Base-by-base conservation (phyloP, 208 protist species). In the Balamuthia mandrillaris region DNA sequence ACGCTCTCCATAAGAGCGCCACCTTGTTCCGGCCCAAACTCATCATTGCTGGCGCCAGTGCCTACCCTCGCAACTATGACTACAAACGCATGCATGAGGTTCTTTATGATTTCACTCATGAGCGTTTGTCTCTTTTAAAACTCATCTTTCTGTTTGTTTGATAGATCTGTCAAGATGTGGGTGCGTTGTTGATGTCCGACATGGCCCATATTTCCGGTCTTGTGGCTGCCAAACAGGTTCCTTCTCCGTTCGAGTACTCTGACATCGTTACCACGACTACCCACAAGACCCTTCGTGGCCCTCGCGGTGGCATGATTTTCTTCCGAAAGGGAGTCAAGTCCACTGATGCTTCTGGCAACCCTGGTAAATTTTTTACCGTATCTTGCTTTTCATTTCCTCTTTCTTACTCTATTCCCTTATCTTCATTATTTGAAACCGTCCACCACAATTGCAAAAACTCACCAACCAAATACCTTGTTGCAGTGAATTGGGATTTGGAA, bases 181-280 rank as follows among this genome's bases (percentile, higher is more conserved):
- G 87, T 35, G 86, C 90, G 10, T 66, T 52, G 29, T 39, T 92
- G 12, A 61, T 92, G 41, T 31, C 65, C 41, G 91, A 93, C 54
- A 93, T 93, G 91, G 90, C 91, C 42, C 91, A 93, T 58, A 93
- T 93, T 42, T 56, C 63, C 31, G 91, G 91, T 49, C 56, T 93
- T 4, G 91, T 93, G 21, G 91, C 91, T 21, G 89, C 91, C 33
- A 84, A 83, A 54, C 39, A 58, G 9, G 72, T 90, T 10, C 61
- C 60, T 4, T 60, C 49, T n/a, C 91, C 91, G 21, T 93, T 93
- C 72, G 83, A 88, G 7, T 51, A 93, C 72, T 79, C 51, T 33
- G 91, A 93, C 81, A 27, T 93, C 27, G 91, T 93, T 14, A 93
- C 90, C 7, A 93, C 90, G 6, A 93, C 91, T 31, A 93, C 90